These are phyloP conservation scores for Rehmannia glutinosa DNA, from an alignment of 257 asterid genomes.

Conservation along the genomic window DNA sequence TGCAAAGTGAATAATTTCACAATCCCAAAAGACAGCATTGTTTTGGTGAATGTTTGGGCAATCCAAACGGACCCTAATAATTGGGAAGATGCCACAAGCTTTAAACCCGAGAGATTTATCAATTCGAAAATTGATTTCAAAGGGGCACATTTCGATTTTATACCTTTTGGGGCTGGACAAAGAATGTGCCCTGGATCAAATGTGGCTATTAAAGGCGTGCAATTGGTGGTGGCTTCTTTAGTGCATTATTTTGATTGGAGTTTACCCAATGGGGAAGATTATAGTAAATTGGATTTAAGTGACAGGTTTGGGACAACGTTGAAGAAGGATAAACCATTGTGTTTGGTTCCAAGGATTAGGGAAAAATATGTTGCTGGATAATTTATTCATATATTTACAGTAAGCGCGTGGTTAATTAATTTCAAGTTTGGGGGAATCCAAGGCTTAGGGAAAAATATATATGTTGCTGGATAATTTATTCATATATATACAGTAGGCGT, in stretches of 20 bases:
- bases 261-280: not conserved
- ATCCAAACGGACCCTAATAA: not conserved
- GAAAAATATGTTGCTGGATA: no score
- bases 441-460: no score
- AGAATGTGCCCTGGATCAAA: conserved; percentile 10
- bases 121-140: not conserved
- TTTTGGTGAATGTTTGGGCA: conserved; percentile 12
- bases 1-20: not conserved
- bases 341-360: conserved; percentile 6
- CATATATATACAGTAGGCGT: no score
- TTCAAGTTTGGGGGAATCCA: no score
- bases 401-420: no score
- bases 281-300: not conserved
- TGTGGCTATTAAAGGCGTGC: not conserved
- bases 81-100: not conserved
- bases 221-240: not conserved
- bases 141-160: not conserved
- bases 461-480: not conserved
- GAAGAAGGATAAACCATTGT: not conserved
- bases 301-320: not conserved
- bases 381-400: no score
- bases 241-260: conserved; percentile 16
- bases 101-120: conserved; percentile 12
- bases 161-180: conserved; percentile 12
- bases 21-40: conserved; percentile 9